Percentiles rank a stretch among this genome's conserved stretches.
Conservation (phyloP, 2,329 filamentous ascomycete genomes). For the Ramularia endophylla region DNA sequence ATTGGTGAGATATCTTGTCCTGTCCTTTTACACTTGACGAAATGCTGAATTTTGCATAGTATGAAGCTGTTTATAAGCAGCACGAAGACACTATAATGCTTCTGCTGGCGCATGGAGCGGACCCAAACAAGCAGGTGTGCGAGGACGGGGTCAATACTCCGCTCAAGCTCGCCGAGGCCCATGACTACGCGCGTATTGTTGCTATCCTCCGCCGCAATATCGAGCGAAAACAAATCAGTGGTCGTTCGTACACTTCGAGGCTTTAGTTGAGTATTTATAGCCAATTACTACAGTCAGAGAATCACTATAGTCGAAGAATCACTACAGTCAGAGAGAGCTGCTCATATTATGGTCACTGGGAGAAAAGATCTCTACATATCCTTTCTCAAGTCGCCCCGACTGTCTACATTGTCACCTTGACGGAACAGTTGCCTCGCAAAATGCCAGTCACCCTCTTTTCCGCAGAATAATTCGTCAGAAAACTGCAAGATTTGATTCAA, state of each 20-base stretch:
- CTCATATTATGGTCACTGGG: too few species aligned
- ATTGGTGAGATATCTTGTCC: not conserved
- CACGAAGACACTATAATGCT: conserved; percentile 11
- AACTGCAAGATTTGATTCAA: too few species aligned
- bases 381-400: too few species aligned
- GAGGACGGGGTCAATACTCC: conserved; percentile 8
- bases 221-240: not conserved
- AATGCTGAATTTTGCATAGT: not conserved
- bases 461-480: too few species aligned
- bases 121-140: conserved; percentile 9
- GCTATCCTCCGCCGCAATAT: conserved; percentile 4
- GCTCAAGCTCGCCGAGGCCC: conserved; percentile 11
- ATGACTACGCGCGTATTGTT: conserved; percentile 6
- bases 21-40: too few species aligned
- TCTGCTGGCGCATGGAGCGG: conserved; percentile 10
- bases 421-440: too few species aligned
- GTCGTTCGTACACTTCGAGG: conserved; percentile 3
- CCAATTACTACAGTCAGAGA: too few species aligned
- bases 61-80: conserved; percentile 15
- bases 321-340: too few species aligned
- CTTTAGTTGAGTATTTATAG: not conserved
- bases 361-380: too few species aligned
- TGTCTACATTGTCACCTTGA: too few species aligned
- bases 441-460: too few species aligned
- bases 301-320: too few species aligned